These are phyloP conservation scores for Malus fusca DNA, from an alignment of 306 rosid genomes.

Conservation along the genomic window DNA sequence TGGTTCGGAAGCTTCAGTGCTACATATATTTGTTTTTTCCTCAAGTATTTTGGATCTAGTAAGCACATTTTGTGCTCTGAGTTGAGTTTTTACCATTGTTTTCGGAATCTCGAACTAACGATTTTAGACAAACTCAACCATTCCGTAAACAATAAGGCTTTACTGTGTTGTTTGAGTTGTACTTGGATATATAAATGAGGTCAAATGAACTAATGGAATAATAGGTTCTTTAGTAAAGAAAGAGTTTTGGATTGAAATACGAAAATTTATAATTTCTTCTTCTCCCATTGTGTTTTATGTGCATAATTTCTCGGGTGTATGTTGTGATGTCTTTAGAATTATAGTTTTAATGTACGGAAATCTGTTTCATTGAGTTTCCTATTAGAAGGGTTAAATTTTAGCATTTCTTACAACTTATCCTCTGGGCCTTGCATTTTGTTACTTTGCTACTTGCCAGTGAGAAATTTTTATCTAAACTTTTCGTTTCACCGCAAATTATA, in stretches of 20 bases:
- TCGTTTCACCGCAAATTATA: background rate
- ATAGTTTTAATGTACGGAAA: background rate
- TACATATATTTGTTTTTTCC: background rate
- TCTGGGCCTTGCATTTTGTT: background rate
- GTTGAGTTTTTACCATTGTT: background rate
- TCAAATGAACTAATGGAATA: background rate
- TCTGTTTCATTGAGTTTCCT: background rate
- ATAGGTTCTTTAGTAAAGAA: background rate
- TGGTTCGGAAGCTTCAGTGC: too few relatives aligned
- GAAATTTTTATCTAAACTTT: background rate
- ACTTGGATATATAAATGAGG: background rate
- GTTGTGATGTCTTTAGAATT: background rate
- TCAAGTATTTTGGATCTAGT: background rate
- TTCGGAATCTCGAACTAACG: background rate
- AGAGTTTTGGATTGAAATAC: slow-evolving; percentile 52
- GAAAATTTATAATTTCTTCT: slow-evolving; percentile 39
- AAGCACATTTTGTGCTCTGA: background rate
- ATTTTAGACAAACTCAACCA: background rate
- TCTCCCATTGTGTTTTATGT: background rate
- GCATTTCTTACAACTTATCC: background rate
- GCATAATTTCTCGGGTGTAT: background rate
- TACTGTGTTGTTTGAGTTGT: background rate
- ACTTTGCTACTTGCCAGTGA: background rate
- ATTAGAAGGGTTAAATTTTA: background rate
- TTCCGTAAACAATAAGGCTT: background rate